phyloP scores from a whole-genome alignment of 805 yeast species.

The Groenewaldozyma tartarivorans region DNA sequence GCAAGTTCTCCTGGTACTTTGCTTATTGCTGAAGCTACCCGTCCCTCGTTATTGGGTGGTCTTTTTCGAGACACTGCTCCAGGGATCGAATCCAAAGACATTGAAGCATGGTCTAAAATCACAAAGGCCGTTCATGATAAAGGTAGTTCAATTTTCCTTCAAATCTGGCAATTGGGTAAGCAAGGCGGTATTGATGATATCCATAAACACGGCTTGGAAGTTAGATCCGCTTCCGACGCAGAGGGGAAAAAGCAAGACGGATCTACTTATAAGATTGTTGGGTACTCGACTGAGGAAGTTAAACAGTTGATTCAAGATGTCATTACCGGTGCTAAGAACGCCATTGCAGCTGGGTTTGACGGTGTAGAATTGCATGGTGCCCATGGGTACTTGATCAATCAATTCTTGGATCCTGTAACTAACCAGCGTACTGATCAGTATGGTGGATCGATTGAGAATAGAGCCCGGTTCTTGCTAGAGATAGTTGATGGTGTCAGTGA shows the following conservation, averaged over 20 bases:
- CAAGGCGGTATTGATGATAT: slow-evolving; percentile 17
- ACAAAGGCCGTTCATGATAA: slow-evolving; percentile 36
- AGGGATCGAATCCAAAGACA: slow-evolving; percentile 61
- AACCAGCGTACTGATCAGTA: slow-evolving; percentile 51
- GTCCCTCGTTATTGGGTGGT: slow-evolving; percentile 36
- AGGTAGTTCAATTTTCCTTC: slow-evolving; percentile 29
- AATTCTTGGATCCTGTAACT: slow-evolving; percentile 35
- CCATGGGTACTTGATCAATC: slow-evolving; percentile 46
- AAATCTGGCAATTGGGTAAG: slow-evolving; percentile 39
- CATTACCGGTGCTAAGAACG: slow-evolving; percentile 43
- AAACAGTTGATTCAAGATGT: slow-evolving; percentile 35
- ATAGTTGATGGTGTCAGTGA: slow-evolving; percentile 41
- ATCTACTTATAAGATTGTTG: slow-evolving; percentile 29
- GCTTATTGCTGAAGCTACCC: slow-evolving; percentile 52
- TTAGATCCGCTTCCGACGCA: slow-evolving; percentile 9
- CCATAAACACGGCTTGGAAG: slow-evolving; percentile 8
- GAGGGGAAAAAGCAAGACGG: slow-evolving; percentile 1
- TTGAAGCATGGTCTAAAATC: slow-evolving; percentile 67
- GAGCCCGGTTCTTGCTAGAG: slow-evolving; percentile 43
- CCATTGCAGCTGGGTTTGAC: slow-evolving; percentile 47
- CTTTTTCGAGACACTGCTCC: slow-evolving; percentile 24
- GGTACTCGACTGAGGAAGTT: slow-evolving; percentile 37
- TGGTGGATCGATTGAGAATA: slow-evolving; percentile 54
- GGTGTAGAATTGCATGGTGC: slow-evolving; percentile 61
- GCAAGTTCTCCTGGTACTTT: slow-evolving; percentile 48